Conservation (phyloP, 371 early-diverging fungal species). For the Circinella minor region DNA sequence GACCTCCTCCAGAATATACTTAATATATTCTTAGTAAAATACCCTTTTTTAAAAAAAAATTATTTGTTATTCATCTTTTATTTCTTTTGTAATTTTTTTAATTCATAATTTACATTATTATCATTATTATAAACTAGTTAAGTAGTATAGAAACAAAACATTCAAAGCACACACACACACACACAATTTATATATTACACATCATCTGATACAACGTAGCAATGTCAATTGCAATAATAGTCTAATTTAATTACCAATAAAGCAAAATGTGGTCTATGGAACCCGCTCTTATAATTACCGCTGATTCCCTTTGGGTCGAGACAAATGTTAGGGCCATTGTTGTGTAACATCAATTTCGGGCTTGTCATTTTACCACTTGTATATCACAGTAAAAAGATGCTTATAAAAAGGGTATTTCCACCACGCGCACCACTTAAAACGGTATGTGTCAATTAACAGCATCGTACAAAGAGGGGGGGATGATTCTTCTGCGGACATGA, state of each 20-base stretch:
- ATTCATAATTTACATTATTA: neutral
- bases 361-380: conserved; percentile 7
- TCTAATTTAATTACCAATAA: conserved; percentile 10
- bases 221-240: conserved; percentile 1
- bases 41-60: too few species aligned
- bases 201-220: conserved; percentile 1
- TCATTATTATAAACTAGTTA: neutral
- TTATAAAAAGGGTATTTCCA: conserved; percentile 4
- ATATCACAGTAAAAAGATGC: neutral
- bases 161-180: neutral
- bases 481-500: neutral
- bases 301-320: neutral
- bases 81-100: neutral
- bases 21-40: neutral
- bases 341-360: conserved; percentile 5
- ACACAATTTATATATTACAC: conserved; percentile 2
- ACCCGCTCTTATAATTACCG: conserved; percentile 1
- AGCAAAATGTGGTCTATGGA: conserved; percentile 2
- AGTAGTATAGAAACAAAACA: neutral
- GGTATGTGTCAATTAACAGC: conserved; percentile 25
- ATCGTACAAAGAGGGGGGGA: conserved; percentile 12
- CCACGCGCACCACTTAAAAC: conserved; percentile 9
- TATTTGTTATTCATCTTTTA: neutral
- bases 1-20: conserved; percentile 49
- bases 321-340: neutral